Evolutionary conservation across 805 yeast species (phyloP).

Genomic region (Saccharomycopsis synnaedendra): DNA sequence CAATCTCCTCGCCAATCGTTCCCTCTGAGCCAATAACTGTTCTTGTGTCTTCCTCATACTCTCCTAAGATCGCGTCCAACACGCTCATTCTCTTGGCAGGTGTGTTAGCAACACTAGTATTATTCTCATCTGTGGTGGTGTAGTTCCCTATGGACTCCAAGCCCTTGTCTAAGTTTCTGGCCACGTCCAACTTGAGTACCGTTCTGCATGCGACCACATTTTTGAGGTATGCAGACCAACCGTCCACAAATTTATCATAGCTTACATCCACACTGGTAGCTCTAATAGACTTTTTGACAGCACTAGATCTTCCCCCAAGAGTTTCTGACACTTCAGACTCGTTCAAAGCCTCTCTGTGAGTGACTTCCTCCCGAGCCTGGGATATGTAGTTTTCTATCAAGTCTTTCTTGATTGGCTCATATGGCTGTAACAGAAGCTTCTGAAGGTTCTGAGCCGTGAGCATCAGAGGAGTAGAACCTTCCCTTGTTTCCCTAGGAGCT

Average conservation of each 20-base stretch:
- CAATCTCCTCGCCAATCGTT: conserved; percentile 1
- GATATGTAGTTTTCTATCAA: conserved; percentile 11
- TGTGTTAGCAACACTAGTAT: background rate
- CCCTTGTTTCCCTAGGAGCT: too few species aligned
- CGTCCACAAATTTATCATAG: conserved; percentile 8
- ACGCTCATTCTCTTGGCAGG: conserved; percentile 11
- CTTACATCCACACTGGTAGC: background rate
- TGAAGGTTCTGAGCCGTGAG: conserved; percentile 10
- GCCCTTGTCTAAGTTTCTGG: background rate
- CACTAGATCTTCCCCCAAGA: background rate
- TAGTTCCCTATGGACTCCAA: conserved; percentile 1
- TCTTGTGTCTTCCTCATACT: conserved; percentile 1
- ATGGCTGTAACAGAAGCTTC: conserved; percentile 3
- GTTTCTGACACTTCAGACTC: background rate
- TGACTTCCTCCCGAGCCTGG: conserved; percentile 8
- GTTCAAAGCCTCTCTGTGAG: background rate
- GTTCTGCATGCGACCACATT: conserved; percentile 11
- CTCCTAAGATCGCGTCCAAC: conserved; percentile 8
- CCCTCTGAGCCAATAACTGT: too few species aligned
- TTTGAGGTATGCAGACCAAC: conserved; percentile 11
- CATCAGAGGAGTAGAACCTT: too few species aligned
- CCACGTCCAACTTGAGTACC: conserved; percentile 4
- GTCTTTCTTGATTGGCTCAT: conserved; percentile 10
- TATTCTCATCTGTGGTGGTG: conserved; percentile 1
- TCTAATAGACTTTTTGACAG: background rate